Percentiles rank a stretch among this genome's conserved stretches.
These are phyloP conservation scores for Hypoxylon sp. DNA, from an alignment of 2,329 filamentous ascomycete species.

Conservation along the genomic window DNA sequence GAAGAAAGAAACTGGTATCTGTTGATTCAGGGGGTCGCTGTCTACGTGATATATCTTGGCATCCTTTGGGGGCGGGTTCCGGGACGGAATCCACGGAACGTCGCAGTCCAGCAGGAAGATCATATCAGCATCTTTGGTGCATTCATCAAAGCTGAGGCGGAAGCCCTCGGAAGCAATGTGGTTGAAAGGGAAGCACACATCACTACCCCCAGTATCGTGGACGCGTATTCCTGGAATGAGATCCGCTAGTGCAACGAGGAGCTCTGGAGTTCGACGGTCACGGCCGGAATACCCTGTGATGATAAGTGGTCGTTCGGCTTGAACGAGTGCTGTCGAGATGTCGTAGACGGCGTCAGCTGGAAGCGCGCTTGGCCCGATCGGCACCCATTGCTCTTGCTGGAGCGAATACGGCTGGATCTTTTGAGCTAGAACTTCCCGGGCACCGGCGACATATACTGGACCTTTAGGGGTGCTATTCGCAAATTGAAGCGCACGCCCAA, in stretches of 20 bases:
- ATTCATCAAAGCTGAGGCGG: constrained; percentile 71
- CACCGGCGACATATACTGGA: constrained; percentile 77
- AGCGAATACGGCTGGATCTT: constrained; percentile 59
- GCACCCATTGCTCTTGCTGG: constrained; percentile 47
- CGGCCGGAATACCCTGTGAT: constrained; percentile 67
- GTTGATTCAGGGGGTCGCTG: constrained; percentile 75
- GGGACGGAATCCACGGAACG: constrained; percentile 78
- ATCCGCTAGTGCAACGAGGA: constrained; percentile 64
- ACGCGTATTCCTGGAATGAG: constrained; percentile 64
- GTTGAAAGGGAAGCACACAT: constrained; percentile 60
- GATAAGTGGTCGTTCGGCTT: constrained; percentile 63
- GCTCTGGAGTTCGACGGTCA: constrained; percentile 58
- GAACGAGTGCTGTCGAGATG: constrained; percentile 61
- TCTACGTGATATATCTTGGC: constrained; percentile 77
- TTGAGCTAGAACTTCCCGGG: constrained; percentile 80
- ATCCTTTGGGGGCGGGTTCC: constrained; percentile 69
- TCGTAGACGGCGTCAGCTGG: constrained; percentile 59
- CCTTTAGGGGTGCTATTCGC: constrained; percentile 78
- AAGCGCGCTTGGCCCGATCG: constrained; percentile 50
- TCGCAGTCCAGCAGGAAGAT: constrained; percentile 78
- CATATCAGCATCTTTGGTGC: constrained; percentile 73
- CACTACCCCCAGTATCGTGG: constrained; percentile 66
- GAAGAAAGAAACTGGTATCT: constrained; percentile 72
- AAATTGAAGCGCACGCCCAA: constrained; percentile 80
- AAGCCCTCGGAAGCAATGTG: constrained; percentile 64